Percentiles rank a stretch among this genome's conserved stretches.
These are phyloP conservation scores for Cryptococcus jaspeensis DNA, from an alignment of 1,284 basidiomycete species.

Conservation along the genomic window DNA sequence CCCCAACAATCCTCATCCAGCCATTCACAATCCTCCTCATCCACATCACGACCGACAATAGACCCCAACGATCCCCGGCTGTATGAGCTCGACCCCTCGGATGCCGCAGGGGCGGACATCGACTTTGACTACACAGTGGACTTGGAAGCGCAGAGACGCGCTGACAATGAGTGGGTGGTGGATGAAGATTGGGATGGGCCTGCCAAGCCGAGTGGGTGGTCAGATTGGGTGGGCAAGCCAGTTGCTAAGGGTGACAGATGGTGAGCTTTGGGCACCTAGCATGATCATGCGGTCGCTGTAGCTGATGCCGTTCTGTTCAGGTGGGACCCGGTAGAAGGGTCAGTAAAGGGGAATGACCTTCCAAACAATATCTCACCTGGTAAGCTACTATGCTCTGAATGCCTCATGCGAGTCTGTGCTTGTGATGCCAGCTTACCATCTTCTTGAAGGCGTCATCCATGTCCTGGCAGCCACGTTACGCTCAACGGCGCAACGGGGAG, in stretches of 20 bases:
- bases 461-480: constrained; percentile 62
- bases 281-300: not conserved
- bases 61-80: not conserved
- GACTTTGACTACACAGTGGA: constrained; percentile 2
- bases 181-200: constrained; percentile 39
- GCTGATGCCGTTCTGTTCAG: constrained; percentile 18
- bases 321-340: constrained; percentile 42
- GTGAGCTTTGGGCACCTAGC: constrained; percentile 17
- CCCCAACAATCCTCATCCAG: not conserved
- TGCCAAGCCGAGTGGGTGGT: constrained; percentile 32
- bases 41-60: not conserved
- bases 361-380: constrained; percentile 72
- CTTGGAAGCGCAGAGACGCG: constrained; percentile 1
- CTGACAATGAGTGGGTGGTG: constrained; percentile 13
- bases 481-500: constrained; percentile 57
- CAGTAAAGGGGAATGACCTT: constrained; percentile 17
- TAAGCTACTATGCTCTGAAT: constrained; percentile 36
- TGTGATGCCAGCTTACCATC: not conserved
- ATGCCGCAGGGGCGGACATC: not conserved
- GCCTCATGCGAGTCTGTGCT: not conserved
- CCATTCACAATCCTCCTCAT: not conserved
- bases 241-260: constrained; percentile 37
- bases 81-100: not conserved
- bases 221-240: constrained; percentile 23
- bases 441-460: constrained; percentile 62